Evolutionary conservation across 75 land plant genomes (phyloP).

Genomic region (Isoetes taiwanensis): DNA sequence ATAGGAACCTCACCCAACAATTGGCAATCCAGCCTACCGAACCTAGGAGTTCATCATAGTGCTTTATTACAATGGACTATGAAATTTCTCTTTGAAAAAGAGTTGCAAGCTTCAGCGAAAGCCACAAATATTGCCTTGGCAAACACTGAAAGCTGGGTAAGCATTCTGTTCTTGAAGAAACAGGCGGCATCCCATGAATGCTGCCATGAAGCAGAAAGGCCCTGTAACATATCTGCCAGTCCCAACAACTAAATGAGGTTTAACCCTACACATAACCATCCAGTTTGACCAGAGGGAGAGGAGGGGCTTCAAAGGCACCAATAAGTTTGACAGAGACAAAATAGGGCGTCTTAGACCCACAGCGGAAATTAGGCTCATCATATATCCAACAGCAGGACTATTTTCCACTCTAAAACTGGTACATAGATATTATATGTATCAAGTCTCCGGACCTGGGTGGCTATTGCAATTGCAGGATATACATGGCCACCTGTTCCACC

Average conservation of each 20-base stretch:
- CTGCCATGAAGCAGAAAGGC: slow-evolving; percentile 53
- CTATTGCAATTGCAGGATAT: slow-evolving; percentile 67
- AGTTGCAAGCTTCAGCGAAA: slow-evolving; percentile 33
- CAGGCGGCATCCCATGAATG: slow-evolving; percentile 24
- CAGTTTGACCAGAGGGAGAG: slow-evolving; percentile 17
- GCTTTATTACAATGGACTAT: slow-evolving; percentile 61
- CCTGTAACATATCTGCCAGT: slow-evolving; percentile 78
- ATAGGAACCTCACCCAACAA: no score
- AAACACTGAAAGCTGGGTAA: slow-evolving; percentile 40
- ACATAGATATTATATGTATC: not conserved
- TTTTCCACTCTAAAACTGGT: slow-evolving; percentile 44
- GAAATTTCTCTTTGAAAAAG: slow-evolving; percentile 44
- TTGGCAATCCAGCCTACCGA: no score
- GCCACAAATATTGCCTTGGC: slow-evolving; percentile 52
- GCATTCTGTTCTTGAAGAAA: slow-evolving; percentile 85
- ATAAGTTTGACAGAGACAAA: slow-evolving; percentile 33
- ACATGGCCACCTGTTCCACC: slow-evolving; percentile 87
- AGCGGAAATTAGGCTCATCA: slow-evolving; percentile 34
- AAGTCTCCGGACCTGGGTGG: slow-evolving; percentile 36
- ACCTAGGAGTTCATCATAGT: no score
- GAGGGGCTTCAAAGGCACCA: slow-evolving; percentile 40
- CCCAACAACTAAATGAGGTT: slow-evolving; percentile 62
- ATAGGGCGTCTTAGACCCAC: slow-evolving; percentile 28
- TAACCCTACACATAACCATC: slow-evolving; percentile 16
- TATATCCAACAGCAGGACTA: slow-evolving; percentile 50